These are phyloP conservation scores for Ganoderma leucocontextum DNA, from an alignment of 1,284 basidiomycete genomes.

Conservation along the genomic window DNA sequence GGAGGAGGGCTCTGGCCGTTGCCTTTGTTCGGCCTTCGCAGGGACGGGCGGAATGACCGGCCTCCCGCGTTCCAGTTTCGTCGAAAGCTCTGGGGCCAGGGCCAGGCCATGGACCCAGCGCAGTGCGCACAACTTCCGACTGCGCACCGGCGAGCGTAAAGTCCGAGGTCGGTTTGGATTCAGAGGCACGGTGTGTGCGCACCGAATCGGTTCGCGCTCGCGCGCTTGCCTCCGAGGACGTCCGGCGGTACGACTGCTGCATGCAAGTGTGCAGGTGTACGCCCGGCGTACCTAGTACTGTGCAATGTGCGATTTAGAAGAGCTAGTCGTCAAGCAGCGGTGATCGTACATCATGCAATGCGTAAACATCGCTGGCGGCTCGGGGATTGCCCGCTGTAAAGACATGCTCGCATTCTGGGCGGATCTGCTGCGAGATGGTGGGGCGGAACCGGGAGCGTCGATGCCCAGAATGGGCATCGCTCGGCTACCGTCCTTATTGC, in stretches of 20 bases:
- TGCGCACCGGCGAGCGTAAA: slow-evolving; percentile 5
- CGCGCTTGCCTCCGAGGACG: neutral
- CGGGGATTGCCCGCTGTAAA: neutral
- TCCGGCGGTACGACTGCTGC: neutral
- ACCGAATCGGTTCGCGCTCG: neutral
- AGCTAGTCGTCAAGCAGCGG: neutral
- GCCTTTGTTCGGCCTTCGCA: neutral
- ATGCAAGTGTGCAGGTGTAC: neutral
- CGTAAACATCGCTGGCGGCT: neutral
- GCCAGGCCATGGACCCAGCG: neutral
- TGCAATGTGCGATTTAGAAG: neutral
- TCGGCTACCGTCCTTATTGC: neutral
- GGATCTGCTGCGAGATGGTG: neutral
- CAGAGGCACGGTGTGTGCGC: neutral
- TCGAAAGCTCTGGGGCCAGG: neutral
- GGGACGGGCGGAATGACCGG: slow-evolving; percentile 7
- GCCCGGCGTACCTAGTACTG: neutral
- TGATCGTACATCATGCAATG: neutral
- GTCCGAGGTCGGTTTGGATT: neutral
- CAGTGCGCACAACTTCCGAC: slow-evolving; percentile 1
- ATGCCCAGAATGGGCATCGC: neutral
- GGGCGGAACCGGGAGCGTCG: neutral
- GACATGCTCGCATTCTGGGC: neutral
- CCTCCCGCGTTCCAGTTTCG: slow-evolving; percentile 4
- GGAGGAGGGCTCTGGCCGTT: neutral